A percentile compares a stretch with the other conserved stretches of the same genome.
Evolutionary conservation across 164 flowering plant species (phyloP).

Genomic region (Vitis cinerea): DNA sequence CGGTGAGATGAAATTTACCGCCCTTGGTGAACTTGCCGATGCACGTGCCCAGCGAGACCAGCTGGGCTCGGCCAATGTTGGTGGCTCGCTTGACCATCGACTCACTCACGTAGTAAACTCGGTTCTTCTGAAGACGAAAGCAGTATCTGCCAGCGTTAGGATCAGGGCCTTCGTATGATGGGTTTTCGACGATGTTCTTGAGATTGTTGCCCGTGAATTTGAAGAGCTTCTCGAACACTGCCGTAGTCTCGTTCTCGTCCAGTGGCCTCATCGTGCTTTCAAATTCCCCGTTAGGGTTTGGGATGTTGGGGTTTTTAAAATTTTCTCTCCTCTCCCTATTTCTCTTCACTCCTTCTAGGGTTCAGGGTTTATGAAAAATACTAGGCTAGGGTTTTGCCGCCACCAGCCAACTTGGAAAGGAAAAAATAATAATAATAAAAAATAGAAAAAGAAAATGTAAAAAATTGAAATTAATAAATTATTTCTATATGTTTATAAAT

Average conservation of each 20-base stretch:
- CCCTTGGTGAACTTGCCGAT: slow-evolving; percentile 74
- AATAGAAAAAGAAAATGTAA: no score
- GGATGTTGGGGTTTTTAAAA: no score
- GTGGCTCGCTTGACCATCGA: slow-evolving; percentile 73
- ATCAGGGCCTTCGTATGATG: slow-evolving; percentile 63
- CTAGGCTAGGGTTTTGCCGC: no score
- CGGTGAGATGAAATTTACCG: slow-evolving; percentile 68
- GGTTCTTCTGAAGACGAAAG: slow-evolving; percentile 67
- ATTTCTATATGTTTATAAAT: no score
- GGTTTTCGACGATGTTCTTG: slow-evolving; percentile 65
- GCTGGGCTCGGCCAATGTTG: slow-evolving; percentile 53
- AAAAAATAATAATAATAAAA: no score
- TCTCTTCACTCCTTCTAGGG: no score
- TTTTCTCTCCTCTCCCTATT: no score
- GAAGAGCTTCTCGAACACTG: slow-evolving; percentile 63
- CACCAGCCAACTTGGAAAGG: no score
- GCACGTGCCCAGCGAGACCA: slow-evolving; percentile 60
- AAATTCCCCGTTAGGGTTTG: no score
- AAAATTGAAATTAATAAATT: no score
- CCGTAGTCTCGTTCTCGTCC: slow-evolving; percentile 61
- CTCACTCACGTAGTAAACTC: slow-evolving; percentile 57
- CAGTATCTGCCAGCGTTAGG: slow-evolving; percentile 49
- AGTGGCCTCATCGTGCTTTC: slow-evolving; percentile 50
- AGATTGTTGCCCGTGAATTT: slow-evolving; percentile 70
- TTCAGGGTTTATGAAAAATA: no score